These are phyloP conservation scores for Rhizoctonia solani DNA, from an alignment of 1,284 basidiomycete genomes.

Conservation along the genomic window DNA sequence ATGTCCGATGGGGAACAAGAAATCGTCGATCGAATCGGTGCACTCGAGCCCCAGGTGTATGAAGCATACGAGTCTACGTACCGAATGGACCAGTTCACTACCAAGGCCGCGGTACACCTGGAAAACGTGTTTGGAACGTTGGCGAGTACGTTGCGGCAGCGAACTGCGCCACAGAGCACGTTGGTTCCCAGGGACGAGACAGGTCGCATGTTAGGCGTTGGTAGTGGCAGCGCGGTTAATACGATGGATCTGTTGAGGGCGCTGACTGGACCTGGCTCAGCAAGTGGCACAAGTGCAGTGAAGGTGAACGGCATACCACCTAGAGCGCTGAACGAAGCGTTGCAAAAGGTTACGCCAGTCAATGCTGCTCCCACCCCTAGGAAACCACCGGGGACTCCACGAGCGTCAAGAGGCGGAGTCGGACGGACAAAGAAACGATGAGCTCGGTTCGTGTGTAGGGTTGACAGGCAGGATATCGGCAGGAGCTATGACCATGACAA, in stretches of 20 bases:
- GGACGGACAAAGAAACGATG: conserved; percentile 20
- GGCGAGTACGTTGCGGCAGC: background rate
- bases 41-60: conserved; percentile 15
- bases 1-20: conserved; percentile 13
- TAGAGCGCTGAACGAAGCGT: background rate
- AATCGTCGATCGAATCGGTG: background rate
- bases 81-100: conserved; percentile 10
- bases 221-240: background rate
- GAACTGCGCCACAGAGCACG: background rate
- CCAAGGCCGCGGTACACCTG: conserved; percentile 2
- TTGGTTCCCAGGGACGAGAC: conserved; percentile 21
- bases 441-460: background rate
- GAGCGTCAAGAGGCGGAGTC: conserved; percentile 12
- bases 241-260: conserved; percentile 11
- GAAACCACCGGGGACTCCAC: conserved; percentile 19
- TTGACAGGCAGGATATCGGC: too few relatives aligned
- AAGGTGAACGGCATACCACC: background rate
- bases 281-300: background rate
- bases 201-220: conserved; percentile 11
- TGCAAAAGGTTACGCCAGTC: conserved; percentile 23
- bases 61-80: conserved; percentile 18
- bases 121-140: conserved; percentile 14
- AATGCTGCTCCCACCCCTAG: conserved; percentile 14
- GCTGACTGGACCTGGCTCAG: background rate
- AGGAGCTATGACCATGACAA: too few relatives aligned